Base-by-base conservation (phyloP, 225 moss, liverwort and hornwort genomes). In the Polytrichum formosum region DNA sequence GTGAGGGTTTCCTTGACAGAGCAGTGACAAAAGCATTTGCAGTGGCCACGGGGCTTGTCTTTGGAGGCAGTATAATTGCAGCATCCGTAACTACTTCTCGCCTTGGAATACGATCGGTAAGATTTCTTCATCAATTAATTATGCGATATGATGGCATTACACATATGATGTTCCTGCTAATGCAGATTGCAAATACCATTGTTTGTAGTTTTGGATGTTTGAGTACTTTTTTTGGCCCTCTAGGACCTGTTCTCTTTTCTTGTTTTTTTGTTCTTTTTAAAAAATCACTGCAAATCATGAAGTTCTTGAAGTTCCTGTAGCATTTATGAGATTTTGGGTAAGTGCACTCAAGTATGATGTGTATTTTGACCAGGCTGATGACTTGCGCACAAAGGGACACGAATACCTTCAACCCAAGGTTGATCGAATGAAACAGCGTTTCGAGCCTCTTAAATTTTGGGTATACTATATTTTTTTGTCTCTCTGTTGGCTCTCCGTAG, bases 1-100 rank as follows among this genome's bases (percentile, higher is more conserved):
- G 46, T 46, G 46, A 46, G 46, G 46, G 46, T 67, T 53, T 70
- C 64, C 59, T 85, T 78, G 62, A 28, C 55, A 65, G 64, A 65
- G 75, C 86, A 93, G 90, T 91, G 66, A 67, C 81, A 56, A 93
- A 84, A 76, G 90, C 93, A 23, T 93, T 93, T 54, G 72, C 77
- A 56, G 67, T 71, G 64, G 85, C 91, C 64, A 84, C 79, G 61
- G 64, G 79, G 55, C 56, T 93, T 28, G 75, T 91, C 28, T 88
- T 90, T 46, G 82, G 88, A 26, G 86, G 91, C 60, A 79, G 72
- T 66, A 55, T 73, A 20, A 68, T 86, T 53, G 81, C 65, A 73
- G 75, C 88, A 56, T 85, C 73, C 25, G 53, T 70, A 70, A 64
- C 79, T 59, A 79, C 79, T 65, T 78, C 71, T 55, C 68, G 17